Evolutionary conservation across 73 alveolate species (phyloP).

Genomic region (Symbiodinium pilosum): DNA sequence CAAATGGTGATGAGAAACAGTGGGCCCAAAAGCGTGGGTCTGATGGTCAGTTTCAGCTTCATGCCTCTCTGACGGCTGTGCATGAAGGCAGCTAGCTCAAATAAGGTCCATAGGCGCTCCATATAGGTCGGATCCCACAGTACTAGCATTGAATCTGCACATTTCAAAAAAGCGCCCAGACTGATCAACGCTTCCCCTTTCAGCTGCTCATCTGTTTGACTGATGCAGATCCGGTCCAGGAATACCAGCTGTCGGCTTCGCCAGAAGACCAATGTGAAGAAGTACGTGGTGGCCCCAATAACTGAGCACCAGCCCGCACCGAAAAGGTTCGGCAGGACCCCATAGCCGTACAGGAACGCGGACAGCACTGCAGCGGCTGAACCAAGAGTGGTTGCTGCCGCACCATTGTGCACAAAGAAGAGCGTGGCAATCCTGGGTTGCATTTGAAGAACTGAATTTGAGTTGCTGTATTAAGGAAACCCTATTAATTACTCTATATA

Average conservation of each 20-base stretch:
- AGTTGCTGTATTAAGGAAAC: not conserved
- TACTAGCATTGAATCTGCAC: not conserved
- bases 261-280: not conserved
- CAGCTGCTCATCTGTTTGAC: not conserved
- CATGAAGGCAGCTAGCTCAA: not conserved
- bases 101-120: not conserved
- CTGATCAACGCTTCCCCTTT: not conserved
- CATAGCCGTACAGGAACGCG: not conserved
- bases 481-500: not conserved
- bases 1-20: not conserved
- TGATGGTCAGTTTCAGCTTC: not conserved
- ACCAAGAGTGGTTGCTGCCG: too few relatives aligned
- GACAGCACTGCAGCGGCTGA: not conserved
- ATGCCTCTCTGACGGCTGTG: not conserved
- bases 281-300: not conserved
- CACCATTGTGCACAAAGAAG: too few relatives aligned
- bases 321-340: too few relatives aligned
- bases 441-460: too few relatives aligned
- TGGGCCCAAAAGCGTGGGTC: not conserved
- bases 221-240: not conserved
- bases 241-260: not conserved
- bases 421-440: too few relatives aligned
- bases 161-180: not conserved
- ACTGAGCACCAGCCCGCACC: too few relatives aligned
- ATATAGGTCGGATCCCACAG: not conserved